phyloP scores from a whole-genome alignment of 2,329 filamentous ascomycete species.

The Xylaria sp. region DNA sequence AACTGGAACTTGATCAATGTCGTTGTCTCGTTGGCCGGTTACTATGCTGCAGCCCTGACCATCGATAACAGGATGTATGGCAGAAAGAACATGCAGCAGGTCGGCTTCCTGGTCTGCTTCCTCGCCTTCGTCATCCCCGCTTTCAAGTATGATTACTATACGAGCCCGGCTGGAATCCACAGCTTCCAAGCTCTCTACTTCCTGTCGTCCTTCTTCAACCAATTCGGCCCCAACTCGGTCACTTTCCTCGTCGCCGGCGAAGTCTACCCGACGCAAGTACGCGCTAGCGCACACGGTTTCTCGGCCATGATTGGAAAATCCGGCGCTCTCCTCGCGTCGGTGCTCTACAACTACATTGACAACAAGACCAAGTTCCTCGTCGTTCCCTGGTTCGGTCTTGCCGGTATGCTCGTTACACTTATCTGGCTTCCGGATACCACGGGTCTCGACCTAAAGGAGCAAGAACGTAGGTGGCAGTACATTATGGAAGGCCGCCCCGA shows the following conservation, averaged over 20 bases:
- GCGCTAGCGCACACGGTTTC: slow-evolving; percentile 93
- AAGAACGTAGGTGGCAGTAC: slow-evolving; percentile 92
- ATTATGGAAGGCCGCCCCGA: slow-evolving; percentile 80
- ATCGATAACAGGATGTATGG: slow-evolving; percentile 98
- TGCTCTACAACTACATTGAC: slow-evolving; percentile 95
- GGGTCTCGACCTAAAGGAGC: slow-evolving; percentile 94
- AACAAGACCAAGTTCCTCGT: slow-evolving; percentile 87
- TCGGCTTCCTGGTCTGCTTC: slow-evolving; percentile 94
- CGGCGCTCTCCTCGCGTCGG: slow-evolving; percentile 85
- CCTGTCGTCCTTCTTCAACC: slow-evolving; percentile 97
- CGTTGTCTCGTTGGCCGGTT: slow-evolving; percentile 84
- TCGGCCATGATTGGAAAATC: slow-evolving; percentile 91
- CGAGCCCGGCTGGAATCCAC: slow-evolving; percentile 74
- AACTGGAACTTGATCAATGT: slow-evolving; percentile 94
- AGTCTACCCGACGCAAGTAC: slow-evolving; percentile 94
- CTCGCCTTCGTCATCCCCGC: slow-evolving; percentile 92
- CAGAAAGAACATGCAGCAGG: slow-evolving; percentile 93
- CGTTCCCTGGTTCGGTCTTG: slow-evolving; percentile 91
- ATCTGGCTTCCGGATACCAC: slow-evolving; percentile 97
- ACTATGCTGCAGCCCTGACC: slow-evolving; percentile 88
- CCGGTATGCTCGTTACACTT: slow-evolving; percentile 82
- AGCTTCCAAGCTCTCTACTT: slow-evolving; percentile 99
- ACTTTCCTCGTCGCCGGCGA: slow-evolving; percentile 97
- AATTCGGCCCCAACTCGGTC: slow-evolving; percentile 95
- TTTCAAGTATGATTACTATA: slow-evolving; percentile 90